Evolutionary conservation across 2,329 filamentous ascomycete species (phyloP).

Genomic region (Pseudopyricularia javanii): DNA sequence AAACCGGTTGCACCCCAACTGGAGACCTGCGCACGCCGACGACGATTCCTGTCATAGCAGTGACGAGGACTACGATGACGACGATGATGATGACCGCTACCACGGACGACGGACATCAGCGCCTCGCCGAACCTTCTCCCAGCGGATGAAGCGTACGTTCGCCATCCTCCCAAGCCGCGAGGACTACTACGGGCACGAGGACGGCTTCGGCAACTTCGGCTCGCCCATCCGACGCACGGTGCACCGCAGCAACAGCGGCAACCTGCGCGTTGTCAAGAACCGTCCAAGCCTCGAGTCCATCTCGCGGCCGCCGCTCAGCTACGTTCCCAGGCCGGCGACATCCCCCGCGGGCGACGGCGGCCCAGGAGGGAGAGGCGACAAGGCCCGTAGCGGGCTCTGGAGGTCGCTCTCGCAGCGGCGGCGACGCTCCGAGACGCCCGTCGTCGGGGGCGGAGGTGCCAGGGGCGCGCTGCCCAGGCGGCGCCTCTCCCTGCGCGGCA

Average conservation of each 20-base stretch:
- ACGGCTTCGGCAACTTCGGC: constrained; percentile 8
- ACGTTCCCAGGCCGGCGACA: constrained; percentile 22
- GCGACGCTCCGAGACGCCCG: constrained; percentile 6
- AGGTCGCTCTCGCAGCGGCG: constrained; percentile 5
- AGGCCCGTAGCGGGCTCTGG: constrained; percentile 1
- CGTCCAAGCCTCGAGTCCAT: constrained; percentile 34
- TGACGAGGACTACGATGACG: constrained; percentile 17
- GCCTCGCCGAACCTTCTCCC: constrained; percentile 36
- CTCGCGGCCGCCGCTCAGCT: constrained; percentile 5
- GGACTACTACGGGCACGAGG: constrained; percentile 13
- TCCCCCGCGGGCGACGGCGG: constrained; percentile 13
- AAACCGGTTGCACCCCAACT: constrained; percentile 46
- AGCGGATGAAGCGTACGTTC: constrained; percentile 45
- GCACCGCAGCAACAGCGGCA: constrained; percentile 45
- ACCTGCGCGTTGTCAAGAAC: constrained; percentile 44
- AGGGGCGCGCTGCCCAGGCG: not conserved
- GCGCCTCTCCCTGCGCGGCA: not conserved
- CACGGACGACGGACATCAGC: constrained; percentile 17
- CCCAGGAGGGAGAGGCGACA: not conserved
- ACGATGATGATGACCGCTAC: constrained; percentile 21
- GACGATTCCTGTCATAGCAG: constrained; percentile 15
- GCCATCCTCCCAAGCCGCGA: constrained; percentile 42
- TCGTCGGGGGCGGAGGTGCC: not conserved
- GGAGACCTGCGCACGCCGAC: constrained; percentile 38
- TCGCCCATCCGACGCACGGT: constrained; percentile 42